Conservation (phyloP, 148 eudicot species). For the Dysphania ambrosioides region DNA sequence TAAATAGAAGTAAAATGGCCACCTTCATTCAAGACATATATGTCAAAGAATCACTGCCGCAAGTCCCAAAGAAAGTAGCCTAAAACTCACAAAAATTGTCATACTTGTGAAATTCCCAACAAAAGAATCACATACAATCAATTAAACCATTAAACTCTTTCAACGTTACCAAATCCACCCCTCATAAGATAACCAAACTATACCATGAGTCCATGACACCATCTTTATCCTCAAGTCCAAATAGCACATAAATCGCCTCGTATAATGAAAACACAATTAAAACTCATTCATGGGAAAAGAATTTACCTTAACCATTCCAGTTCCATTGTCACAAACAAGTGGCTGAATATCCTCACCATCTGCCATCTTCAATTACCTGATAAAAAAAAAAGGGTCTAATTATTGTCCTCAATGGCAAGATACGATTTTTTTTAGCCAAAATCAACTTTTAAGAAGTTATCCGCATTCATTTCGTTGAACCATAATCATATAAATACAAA, state of each 20-base stretch:
- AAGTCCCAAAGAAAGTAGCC: background rate
- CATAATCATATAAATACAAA: background rate
- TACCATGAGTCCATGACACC: too few species aligned
- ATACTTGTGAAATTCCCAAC: too few species aligned
- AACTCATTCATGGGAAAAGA: background rate
- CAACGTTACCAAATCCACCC: background rate
- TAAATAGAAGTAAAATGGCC: background rate
- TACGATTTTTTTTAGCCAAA: background rate
- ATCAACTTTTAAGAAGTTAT: background rate
- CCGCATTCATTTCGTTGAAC: background rate
- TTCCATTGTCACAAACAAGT: too few species aligned
- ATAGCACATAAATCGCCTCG: background rate
- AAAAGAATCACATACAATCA: too few species aligned
- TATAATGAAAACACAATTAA: background rate
- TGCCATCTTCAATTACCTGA: slow-evolving; percentile 35
- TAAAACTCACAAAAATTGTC: slow-evolving; percentile 6
- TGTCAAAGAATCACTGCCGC: background rate
- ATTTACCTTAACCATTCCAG: too few species aligned
- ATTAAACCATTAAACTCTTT: background rate
- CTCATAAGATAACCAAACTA: background rate
- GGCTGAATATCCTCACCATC: too few species aligned
- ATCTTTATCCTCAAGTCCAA: background rate
- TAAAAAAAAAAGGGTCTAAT: background rate
- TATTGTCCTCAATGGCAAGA: background rate
- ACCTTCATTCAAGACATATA: background rate